Percentiles rank a stretch among this genome's conserved stretches.
These are phyloP conservation scores for Sarocladium kiliense DNA, from an alignment of 2,329 filamentous ascomycete species.

Conservation along the genomic window DNA sequence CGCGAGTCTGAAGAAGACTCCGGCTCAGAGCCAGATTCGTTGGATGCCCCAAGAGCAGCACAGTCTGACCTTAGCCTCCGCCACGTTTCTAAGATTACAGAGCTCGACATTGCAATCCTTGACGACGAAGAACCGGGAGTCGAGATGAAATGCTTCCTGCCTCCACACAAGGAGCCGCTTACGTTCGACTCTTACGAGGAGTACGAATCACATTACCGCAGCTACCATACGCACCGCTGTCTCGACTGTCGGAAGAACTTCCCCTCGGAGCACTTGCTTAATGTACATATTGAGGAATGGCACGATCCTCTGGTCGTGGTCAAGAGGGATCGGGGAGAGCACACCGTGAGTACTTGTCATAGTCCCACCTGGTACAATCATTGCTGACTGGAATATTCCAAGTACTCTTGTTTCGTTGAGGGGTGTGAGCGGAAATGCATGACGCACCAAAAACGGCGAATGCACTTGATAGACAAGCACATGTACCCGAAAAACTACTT, in stretches of 20 bases:
- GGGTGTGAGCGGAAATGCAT: slow-evolving; percentile 80
- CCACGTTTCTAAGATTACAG: slow-evolving; percentile 46
- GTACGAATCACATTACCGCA: slow-evolving; percentile 82
- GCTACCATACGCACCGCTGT: slow-evolving; percentile 79
- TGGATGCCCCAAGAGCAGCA: neutral
- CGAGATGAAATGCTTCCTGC: slow-evolving; percentile 73
- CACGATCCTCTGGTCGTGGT: slow-evolving; percentile 77
- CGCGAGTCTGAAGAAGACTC: slow-evolving; percentile 49
- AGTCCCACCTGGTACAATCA: neutral
- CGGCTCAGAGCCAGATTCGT: slow-evolving; percentile 17
- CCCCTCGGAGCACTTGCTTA: slow-evolving; percentile 74
- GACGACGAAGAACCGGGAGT: slow-evolving; percentile 32
- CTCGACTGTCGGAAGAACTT: slow-evolving; percentile 82
- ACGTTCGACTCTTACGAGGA: slow-evolving; percentile 70
- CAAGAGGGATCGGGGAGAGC: slow-evolving; percentile 73
- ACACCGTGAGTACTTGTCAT: slow-evolving; percentile 57
- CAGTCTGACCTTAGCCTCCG: slow-evolving; percentile 21
- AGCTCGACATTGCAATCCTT: slow-evolving; percentile 45
- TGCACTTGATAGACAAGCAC: slow-evolving; percentile 93
- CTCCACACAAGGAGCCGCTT: slow-evolving; percentile 68
- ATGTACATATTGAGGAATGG: slow-evolving; percentile 82
- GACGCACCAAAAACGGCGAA: slow-evolving; percentile 75
- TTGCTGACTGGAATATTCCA: neutral
- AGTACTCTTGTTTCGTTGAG: slow-evolving; percentile 89
- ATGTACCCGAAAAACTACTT: slow-evolving; percentile 85